Evolutionary conservation across 2,329 filamentous ascomycete species (phyloP).

Genomic region (Volutella citrinella): DNA sequence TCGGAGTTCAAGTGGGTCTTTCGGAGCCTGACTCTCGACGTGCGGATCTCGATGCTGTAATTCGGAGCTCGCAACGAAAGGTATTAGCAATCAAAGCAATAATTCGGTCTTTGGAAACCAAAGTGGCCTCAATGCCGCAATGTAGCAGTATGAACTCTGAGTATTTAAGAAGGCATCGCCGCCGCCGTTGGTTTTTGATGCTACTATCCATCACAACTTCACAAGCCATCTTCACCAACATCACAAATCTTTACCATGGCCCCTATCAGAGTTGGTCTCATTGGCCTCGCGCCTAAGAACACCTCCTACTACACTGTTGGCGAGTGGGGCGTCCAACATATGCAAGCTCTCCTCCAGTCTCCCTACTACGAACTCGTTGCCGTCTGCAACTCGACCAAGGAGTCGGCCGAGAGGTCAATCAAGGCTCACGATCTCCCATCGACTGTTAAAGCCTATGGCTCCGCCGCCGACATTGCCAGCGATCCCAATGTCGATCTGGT

Average conservation of each 20-base stretch:
- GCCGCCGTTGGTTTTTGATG: too few relatives aligned
- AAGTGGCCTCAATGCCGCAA: too few relatives aligned
- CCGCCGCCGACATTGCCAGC: constrained; percentile 40
- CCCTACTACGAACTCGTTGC: constrained; percentile 45
- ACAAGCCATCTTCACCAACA: not conserved
- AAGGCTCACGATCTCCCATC: constrained; percentile 36
- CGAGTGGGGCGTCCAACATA: constrained; percentile 49
- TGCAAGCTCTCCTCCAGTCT: constrained; percentile 40
- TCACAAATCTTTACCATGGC: constrained; percentile 1
- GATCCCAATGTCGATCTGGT: constrained; percentile 50
- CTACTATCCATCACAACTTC: not conserved
- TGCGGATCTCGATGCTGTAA: not conserved
- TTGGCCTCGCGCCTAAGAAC: constrained; percentile 12
- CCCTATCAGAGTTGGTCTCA: constrained; percentile 16
- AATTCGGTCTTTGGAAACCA: too few relatives aligned
- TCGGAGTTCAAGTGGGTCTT: not conserved
- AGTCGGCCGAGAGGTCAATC: constrained; percentile 41
- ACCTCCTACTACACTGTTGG: constrained; percentile 1
- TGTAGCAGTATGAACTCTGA: too few relatives aligned
- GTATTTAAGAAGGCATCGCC: too few relatives aligned
- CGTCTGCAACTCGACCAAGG: constrained; percentile 44
- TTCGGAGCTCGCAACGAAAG: not conserved
- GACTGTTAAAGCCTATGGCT: constrained; percentile 42
- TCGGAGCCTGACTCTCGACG: too few relatives aligned
- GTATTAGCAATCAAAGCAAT: not conserved